These are phyloP conservation scores for Chloranthus sessilifolius DNA, from an alignment of 164 flowering plant species.

Conservation along the genomic window DNA sequence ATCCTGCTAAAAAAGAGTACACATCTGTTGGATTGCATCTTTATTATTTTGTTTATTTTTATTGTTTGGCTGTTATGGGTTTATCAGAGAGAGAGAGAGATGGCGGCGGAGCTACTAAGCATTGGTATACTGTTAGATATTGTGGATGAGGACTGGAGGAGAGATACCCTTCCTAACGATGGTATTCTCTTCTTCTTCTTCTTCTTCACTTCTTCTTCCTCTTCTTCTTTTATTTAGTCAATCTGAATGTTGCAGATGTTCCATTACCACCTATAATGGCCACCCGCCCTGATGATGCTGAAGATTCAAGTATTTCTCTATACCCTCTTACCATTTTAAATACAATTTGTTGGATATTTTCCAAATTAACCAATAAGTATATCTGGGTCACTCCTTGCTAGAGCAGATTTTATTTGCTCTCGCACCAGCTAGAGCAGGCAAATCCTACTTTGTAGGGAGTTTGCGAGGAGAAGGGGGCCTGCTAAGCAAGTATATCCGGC, in stretches of 20 bases:
- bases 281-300: constrained; percentile 64
- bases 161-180: constrained; percentile 60
- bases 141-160: constrained; percentile 82
- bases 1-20: too few species aligned
- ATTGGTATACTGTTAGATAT: constrained; percentile 56
- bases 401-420: background rate
- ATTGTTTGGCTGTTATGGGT: too few species aligned
- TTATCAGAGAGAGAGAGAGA: constrained; percentile 5
- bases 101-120: constrained; percentile 48
- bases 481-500: too few species aligned
- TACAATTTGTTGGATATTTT: too few species aligned
- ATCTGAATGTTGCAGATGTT: constrained; percentile 41
- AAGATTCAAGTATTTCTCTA: constrained; percentile 61
- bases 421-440: too few species aligned
- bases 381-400: too few species aligned
- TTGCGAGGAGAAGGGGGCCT: too few species aligned
- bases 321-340: too few species aligned
- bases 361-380: background rate
- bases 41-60: constrained; percentile 2
- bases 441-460: too few species aligned
- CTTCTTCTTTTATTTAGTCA: background rate
- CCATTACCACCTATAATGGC: constrained; percentile 49
- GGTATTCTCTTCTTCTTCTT: constrained; percentile 23
- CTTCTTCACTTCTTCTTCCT: background rate
- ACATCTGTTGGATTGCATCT: too few species aligned